These are phyloP conservation scores for Penicillium silybi DNA, from an alignment of 495 filamentous ascomycete genomes.

Conservation along the genomic window DNA sequence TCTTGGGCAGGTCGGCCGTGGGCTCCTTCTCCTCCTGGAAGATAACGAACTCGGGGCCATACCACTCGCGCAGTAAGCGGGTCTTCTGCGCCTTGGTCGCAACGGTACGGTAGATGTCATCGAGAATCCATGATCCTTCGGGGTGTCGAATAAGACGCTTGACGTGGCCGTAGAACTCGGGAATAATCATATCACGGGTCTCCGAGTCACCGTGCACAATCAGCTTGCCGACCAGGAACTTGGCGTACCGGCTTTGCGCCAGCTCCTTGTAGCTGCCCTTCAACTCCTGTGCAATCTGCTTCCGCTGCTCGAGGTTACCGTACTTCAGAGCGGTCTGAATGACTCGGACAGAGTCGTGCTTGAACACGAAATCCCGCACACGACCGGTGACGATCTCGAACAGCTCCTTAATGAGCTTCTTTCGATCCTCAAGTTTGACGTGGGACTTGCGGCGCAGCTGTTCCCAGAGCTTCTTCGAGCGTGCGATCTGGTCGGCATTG, in stretches of 20 bases:
- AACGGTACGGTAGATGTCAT: constrained; percentile 87
- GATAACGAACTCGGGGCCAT: constrained; percentile 87
- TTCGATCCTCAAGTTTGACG: constrained; percentile 78
- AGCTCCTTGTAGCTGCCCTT: constrained; percentile 79
- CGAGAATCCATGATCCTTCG: constrained; percentile 93
- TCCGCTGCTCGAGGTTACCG: constrained; percentile 74
- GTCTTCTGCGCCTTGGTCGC: constrained; percentile 81
- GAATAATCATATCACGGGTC: constrained; percentile 79
- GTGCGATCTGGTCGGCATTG: constrained; percentile 80
- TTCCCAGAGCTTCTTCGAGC: constrained; percentile 97
- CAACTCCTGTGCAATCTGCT: constrained; percentile 81
- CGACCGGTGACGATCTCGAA: constrained; percentile 85
- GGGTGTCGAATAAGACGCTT: constrained; percentile 91
- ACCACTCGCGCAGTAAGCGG: constrained; percentile 88
- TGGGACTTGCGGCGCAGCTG: constrained; percentile 86
- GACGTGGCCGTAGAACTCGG: constrained; percentile 92
- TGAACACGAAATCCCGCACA: constrained; percentile 94
- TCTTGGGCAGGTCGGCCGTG: constrained; percentile 60
- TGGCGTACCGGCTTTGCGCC: constrained; percentile 91
- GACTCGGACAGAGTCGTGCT: constrained; percentile 93
- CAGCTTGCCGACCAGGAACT: constrained; percentile 93
- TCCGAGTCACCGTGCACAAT: constrained; percentile 83
- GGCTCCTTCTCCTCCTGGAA: constrained; percentile 57
- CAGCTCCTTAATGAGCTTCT: constrained; percentile 80
- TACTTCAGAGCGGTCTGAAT: constrained; percentile 97